These are phyloP conservation scores for Colletotrichum sp. DNA, from an alignment of 2,329 filamentous ascomycete species.

Conservation along the genomic window DNA sequence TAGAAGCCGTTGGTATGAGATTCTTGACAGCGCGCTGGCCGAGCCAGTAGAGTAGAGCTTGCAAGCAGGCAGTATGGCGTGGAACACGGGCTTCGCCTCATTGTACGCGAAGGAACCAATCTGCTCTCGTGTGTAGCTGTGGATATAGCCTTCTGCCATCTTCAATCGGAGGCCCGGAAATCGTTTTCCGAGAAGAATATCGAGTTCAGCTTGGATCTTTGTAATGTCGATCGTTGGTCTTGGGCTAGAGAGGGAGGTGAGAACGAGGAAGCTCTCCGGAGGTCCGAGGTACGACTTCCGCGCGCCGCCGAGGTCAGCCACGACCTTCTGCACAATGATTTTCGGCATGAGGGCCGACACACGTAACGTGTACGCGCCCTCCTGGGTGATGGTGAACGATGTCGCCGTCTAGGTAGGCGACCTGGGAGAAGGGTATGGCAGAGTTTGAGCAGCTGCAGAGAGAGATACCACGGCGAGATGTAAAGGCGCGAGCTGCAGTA, in stretches of 20 bases:
- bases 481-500: not conserved
- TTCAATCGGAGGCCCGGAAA: not conserved
- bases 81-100: not conserved
- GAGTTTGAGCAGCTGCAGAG: not conserved
- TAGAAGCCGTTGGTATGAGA: not conserved
- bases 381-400: slow-evolving; percentile 41
- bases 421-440: not conserved
- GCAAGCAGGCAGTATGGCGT: not conserved
- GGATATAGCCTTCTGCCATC: not conserved
- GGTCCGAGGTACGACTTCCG: slow-evolving; percentile 60
- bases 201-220: not conserved
- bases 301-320: slow-evolving; percentile 60
- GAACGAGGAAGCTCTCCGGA: slow-evolving; percentile 56
- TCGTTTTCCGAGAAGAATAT: not conserved
- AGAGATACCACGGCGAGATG: not conserved
- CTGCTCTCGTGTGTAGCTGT: not conserved
- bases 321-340: slow-evolving; percentile 60
- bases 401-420: slow-evolving; percentile 42
- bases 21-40: not conserved
- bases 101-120: not conserved
- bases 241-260: not conserved
- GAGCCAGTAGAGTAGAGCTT: not conserved
- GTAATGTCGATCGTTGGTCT: not conserved
- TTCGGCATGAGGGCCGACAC: slow-evolving; percentile 58
- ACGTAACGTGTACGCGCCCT: slow-evolving; percentile 53